A percentile compares a stretch with the other conserved stretches of the same genome.
These are phyloP conservation scores for Echinochloa phyllopogon DNA, from an alignment of 176 grass and related monocot species.

Conservation along the genomic window DNA sequence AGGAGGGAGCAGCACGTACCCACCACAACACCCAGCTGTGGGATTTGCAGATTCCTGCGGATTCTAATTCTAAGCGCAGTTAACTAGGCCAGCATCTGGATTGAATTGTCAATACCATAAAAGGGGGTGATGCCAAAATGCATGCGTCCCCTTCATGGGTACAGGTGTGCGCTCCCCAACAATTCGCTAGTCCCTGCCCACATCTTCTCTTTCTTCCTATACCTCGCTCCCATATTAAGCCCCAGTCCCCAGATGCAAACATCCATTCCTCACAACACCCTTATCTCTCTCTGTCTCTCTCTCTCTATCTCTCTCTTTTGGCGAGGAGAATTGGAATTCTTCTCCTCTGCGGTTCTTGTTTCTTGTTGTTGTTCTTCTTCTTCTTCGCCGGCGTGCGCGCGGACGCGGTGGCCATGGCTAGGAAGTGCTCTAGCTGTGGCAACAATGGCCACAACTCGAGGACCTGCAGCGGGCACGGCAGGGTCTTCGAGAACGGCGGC, in stretches of 20 bases:
- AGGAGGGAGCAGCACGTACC: conserved; percentile 16
- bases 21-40: background rate
- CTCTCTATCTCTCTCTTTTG: too few relatives aligned
- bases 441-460: conserved; percentile 97
- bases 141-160: conserved; percentile 48
- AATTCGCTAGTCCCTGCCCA: conserved; percentile 43
- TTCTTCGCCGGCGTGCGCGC: background rate
- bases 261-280: conserved; percentile 24
- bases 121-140: conserved; percentile 42
- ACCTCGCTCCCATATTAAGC: conserved; percentile 46
- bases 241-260: conserved; percentile 18
- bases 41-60: conserved; percentile 43
- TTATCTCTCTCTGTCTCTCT: conserved; percentile 27
- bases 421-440: conserved; percentile 92
- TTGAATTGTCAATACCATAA: conserved; percentile 52
- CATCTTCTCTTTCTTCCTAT: conserved; percentile 10
- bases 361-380: background rate
- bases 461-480: conserved; percentile 59
- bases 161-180: conserved; percentile 54
- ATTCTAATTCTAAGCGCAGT: conserved; percentile 46
- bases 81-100: conserved; percentile 51
- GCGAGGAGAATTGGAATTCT: conserved; percentile 21
- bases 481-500: background rate
- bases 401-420: conserved; percentile 65
- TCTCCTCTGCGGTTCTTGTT: background rate